Conservation (phyloP, 345 rosid species). For the Euphorbia lathyris region DNA sequence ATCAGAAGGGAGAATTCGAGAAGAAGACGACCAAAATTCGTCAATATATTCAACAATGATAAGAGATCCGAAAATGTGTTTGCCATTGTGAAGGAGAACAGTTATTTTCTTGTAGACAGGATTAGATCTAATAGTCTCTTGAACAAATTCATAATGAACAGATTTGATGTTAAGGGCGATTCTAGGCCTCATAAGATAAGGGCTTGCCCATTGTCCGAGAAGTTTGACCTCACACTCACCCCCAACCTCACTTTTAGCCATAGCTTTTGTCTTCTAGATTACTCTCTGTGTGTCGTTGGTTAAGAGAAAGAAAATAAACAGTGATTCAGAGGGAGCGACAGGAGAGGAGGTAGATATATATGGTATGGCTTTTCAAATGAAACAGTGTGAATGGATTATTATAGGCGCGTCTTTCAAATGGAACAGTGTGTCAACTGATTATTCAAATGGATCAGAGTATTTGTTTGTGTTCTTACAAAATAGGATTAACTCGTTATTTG, state of each 20-base stretch:
- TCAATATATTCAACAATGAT: slow-evolving; percentile 64
- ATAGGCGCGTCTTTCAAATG: too few species aligned
- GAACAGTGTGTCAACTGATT: too few species aligned
- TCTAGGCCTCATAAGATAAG: slow-evolving; percentile 63
- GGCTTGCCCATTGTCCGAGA: slow-evolving; percentile 84
- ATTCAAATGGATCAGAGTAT: too few species aligned
- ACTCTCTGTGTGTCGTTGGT: background rate
- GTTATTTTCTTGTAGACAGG: slow-evolving; percentile 82
- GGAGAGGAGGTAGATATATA: too few species aligned
- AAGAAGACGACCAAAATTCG: slow-evolving; percentile 61
- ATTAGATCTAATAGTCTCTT: slow-evolving; percentile 50
- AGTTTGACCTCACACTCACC: slow-evolving; percentile 49
- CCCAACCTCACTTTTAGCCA: slow-evolving; percentile 27
- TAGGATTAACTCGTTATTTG: too few species aligned
- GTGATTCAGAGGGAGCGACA: too few species aligned
- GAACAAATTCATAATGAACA: slow-evolving; percentile 48
- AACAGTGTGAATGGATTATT: too few species aligned
- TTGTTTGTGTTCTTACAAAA: too few species aligned
- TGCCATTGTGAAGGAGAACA: slow-evolving; percentile 61
- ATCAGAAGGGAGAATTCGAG: slow-evolving; percentile 60
- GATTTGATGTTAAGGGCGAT: slow-evolving; percentile 71
- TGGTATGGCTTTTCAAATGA: too few species aligned
- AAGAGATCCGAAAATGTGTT: slow-evolving; percentile 61
- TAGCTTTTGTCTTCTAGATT: background rate
- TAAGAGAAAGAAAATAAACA: too few species aligned